Conservation (phyloP, 225 moss, liverwort and hornwort genomes). For the Sphagnum tenellum region DNA sequence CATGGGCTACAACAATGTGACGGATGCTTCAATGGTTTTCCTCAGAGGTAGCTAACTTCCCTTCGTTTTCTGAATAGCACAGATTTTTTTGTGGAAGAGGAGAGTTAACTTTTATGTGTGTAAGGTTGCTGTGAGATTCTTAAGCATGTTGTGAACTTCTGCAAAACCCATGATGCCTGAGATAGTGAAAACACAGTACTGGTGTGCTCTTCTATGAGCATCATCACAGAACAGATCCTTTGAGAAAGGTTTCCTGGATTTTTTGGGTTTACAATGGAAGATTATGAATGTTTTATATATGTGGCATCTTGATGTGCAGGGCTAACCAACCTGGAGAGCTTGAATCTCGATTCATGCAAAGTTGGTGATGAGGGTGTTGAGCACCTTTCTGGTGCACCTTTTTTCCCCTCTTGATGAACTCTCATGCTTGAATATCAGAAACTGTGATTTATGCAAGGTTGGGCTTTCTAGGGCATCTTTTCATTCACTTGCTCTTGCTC, state of each 20-base stretch:
- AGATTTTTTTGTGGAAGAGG: not conserved
- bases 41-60: conserved; percentile 42
- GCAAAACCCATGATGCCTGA: no score
- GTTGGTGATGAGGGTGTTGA: conserved; percentile 64
- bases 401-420: not conserved
- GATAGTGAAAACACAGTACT: no score
- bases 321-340: conserved; percentile 58
- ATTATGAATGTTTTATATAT: no score
- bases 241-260: no score
- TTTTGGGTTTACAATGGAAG: no score
- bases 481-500: no score
- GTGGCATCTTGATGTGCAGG: conserved; percentile 20
- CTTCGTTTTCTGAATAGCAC: not conserved
- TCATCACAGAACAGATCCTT: no score
- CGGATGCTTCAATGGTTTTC: conserved; percentile 52
- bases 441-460: no score
- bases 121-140: no score
- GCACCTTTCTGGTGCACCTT: conserved; percentile 48
- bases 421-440: not conserved
- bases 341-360: conserved; percentile 84
- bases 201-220: no score
- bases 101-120: no score
- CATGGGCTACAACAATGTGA: conserved; percentile 62
- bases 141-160: no score
- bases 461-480: not conserved